Evolutionary conservation across 2,329 filamentous ascomycete genomes (phyloP), one percentile per base, ranked within the genome.

Genomic region (Fusarium sp.): DNA sequence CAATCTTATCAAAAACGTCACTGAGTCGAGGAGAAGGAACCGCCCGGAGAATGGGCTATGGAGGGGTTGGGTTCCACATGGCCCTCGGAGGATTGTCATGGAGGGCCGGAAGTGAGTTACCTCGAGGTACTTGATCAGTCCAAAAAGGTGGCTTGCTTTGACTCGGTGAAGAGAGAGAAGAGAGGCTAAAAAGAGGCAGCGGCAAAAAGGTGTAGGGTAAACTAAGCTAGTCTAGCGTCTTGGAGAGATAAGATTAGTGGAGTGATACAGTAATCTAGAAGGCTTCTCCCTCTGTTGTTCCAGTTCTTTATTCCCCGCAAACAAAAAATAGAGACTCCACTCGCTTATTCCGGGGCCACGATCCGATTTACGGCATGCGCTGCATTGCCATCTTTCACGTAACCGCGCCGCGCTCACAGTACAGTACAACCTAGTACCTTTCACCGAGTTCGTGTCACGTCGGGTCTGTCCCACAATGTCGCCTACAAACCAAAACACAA

Each of bases 291-390:
- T 52, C 21, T 45, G 34, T 30, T 41, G 9, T 43, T 28, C n/a
- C 10, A 23, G n/a, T 30, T 37, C 23, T 23, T 60, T 44, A 31
- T 26, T 71, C 72, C 69, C 72, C 70, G 68, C 70, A 58, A 64
- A 49, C 43, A 64, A 63, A 63, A 25, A 58, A 56, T 50, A 62
- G 65, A 69, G 67, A 71, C 72, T 61, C 37, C 30, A 21, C 41
- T 65, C 68, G 58, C 67, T 70, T 64, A 65, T 72, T 60, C 70
- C 70, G 65, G 52, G 58, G 66, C 60, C 60, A 57, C 60, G 54
- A 65, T 55, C 65, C 67, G 64, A 67, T 56, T 67, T 49, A 64
- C 52, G 62, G 65, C 51, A 34, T 42, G n/a, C n/a, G 6, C n/a
- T 21, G 54, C 55, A 31, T 54, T 41, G 30, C 45, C 34, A 18